Base-by-base conservation (phyloP, 1,284 basidiomycete genomes). In the Moesziomyces sp. region DNA sequence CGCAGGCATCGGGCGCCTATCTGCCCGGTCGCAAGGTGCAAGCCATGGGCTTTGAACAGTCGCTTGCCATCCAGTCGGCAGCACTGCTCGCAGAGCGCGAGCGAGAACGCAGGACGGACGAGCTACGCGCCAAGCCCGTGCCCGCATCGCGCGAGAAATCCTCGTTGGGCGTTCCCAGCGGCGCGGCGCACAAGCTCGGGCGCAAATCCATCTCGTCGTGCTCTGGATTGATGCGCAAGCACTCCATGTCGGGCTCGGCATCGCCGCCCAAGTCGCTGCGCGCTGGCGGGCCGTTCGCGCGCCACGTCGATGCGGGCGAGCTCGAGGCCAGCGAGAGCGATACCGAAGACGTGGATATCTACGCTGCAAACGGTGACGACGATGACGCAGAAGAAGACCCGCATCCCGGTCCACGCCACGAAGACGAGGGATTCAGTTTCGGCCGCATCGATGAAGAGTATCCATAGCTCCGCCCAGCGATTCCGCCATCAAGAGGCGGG, bases 181-280 rank as follows among this genome's bases (percentile, higher is more conserved):
- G 71, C 18, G 66, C 71, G 21, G 71, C 71, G 13, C 71, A 74
- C 58, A 58, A 47, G 26, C 38, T 69, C 1, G 71, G 71, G 2
- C 71, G 71, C 50, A 74, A 74, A 19, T 74, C 71, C 16, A 66
- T 74, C 61, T 74, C 71, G n/a, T 74, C 71, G 8, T 69, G 60
- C 49, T 69, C 66, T 4, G 62, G 58, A 23, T 58, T 62, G 19
- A 58, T 74, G 66, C 71, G 71, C 62, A 69, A 62, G 52, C 50
- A 48, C 13, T 65, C 71, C 3, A 42, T 50, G 18, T 58, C 71
- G 3, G 65, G 59, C 47, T 67, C 64, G 6, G 53, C 53, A 0
- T 73, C 70, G 42, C 60, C 70, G 38, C 64, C 64, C 43, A 73
- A 68, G 26, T 26, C 47, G 26, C 28, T 50, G 35, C 64, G 60